phyloP scores from a whole-genome alignment of 2,329 filamentous ascomycete species.

The Elsinoe batatas region DNA sequence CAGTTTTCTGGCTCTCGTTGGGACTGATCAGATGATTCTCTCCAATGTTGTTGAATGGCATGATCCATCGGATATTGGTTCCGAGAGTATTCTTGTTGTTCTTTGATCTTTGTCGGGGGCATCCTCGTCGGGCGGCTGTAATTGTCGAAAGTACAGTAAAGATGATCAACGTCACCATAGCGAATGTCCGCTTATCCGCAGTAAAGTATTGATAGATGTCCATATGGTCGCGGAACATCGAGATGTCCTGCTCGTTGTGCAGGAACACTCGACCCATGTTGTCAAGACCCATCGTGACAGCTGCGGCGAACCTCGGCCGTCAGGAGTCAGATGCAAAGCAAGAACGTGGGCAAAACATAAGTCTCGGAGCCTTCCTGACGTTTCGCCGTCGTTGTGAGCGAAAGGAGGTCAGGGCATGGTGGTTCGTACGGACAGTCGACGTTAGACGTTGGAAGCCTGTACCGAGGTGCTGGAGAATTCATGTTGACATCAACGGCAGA shows the following conservation, averaged over 20 bases:
- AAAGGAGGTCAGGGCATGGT: background rate
- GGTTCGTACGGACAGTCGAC: background rate
- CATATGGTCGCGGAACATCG: background rate
- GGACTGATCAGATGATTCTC: background rate
- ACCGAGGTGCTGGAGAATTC: background rate
- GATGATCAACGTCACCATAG: conserved; percentile 10
- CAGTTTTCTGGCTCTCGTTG: background rate
- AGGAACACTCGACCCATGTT: conserved; percentile 4
- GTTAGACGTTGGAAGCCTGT: background rate
- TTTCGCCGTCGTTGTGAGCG: background rate
- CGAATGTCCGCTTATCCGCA: background rate
- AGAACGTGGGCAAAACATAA: background rate
- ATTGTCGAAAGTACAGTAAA: conserved; percentile 28
- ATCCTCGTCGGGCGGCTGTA: conserved; percentile 16
- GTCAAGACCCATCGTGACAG: background rate
- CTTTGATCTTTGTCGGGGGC: background rate
- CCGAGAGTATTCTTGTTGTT: background rate
- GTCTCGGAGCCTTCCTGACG: background rate
- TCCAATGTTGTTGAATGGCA: background rate
- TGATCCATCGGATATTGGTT: background rate
- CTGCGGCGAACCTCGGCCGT: background rate
- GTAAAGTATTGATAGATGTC: background rate
- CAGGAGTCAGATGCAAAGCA: too few species aligned
- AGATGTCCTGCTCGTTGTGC: background rate
- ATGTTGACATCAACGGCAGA: background rate